Conservation (phyloP, 208 protist genomes). For the Crithidia fasciculata region DNA sequence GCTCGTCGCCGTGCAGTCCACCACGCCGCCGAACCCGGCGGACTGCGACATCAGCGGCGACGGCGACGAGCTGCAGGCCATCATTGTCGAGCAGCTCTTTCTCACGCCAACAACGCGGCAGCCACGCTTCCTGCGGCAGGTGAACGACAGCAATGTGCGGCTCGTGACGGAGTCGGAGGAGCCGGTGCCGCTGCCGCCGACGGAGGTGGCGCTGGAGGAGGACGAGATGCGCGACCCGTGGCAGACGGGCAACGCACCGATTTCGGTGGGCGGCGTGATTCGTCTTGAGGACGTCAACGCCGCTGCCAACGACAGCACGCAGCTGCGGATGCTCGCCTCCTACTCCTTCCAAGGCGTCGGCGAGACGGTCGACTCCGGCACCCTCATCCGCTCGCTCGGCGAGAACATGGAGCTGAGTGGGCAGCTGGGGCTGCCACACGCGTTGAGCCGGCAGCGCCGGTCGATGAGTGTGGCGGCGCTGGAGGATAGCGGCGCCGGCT, state of each 20-base stretch:
- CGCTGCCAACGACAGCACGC: neutral
- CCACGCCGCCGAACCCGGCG: conserved; percentile 50
- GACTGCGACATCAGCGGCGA: conserved; percentile 85
- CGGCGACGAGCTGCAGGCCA: conserved; percentile 70
- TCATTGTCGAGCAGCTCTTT: conserved; percentile 88
- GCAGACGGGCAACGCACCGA: conserved; percentile 15
- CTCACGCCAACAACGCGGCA: conserved; percentile 70
- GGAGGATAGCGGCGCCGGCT: conserved; percentile 33
- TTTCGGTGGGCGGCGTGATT: conserved; percentile 24
- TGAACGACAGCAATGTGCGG: conserved; percentile 84
- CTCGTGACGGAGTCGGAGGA: conserved; percentile 67
- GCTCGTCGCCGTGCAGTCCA: conserved; percentile 61
- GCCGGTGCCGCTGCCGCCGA: neutral
- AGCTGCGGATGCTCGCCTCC: conserved; percentile 8
- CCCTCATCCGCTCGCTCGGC: neutral
- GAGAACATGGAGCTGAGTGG: conserved; percentile 21
- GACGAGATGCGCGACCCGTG: conserved; percentile 21
- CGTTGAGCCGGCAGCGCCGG: conserved; percentile 22
- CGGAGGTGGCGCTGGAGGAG: conserved; percentile 18
- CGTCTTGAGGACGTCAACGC: conserved; percentile 29
- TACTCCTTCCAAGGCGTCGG: conserved; percentile 6
- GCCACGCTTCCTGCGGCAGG: conserved; percentile 73
- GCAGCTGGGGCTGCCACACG: neutral
- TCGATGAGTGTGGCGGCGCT: conserved; percentile 22
- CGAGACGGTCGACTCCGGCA: conserved; percentile 5